Evolutionary conservation across 371 early-diverging fungal species (phyloP).

Genomic region (Synchytrium microbalum): DNA sequence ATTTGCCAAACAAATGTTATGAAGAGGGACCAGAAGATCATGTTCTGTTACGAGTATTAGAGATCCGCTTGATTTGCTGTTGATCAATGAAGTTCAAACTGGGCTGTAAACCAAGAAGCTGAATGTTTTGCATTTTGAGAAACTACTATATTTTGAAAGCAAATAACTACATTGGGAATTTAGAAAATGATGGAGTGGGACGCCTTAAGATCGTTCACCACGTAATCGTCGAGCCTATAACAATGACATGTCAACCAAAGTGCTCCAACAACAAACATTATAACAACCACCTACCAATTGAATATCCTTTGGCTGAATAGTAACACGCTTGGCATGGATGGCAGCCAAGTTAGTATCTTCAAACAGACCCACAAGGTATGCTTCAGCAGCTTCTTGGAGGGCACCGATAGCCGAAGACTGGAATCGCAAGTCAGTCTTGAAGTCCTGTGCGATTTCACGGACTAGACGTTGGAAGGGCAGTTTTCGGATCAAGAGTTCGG

Average conservation of each 20-base stretch:
- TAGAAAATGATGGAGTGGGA: too few species aligned
- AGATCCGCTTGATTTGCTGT: too few species aligned
- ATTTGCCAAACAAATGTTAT: too few species aligned
- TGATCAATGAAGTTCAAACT: too few species aligned
- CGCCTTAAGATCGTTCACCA: slow-evolving; percentile 20
- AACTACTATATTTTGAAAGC: too few species aligned
- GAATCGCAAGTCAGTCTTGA: slow-evolving; percentile 97
- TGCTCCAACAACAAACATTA: neutral
- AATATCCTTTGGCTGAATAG: slow-evolving; percentile 99
- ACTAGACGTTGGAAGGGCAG: slow-evolving; percentile 98
- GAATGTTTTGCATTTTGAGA: too few species aligned
- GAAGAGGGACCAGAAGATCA: too few species aligned
- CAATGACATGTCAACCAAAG: neutral
- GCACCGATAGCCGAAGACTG: slow-evolving; percentile 96
- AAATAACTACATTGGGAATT: too few species aligned
- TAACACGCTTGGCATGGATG: slow-evolving; percentile 99
- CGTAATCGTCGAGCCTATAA: slow-evolving; percentile 15
- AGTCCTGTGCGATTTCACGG: slow-evolving; percentile 94
- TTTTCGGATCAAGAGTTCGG: slow-evolving; percentile 98
- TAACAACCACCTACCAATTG: slow-evolving; percentile 64
- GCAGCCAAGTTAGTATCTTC: slow-evolving; percentile 98
- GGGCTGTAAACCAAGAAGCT: too few species aligned
- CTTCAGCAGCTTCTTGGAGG: slow-evolving; percentile 98
- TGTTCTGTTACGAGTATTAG: too few species aligned
- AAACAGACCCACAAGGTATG: slow-evolving; percentile 90